A percentile compares a stretch with the other conserved stretches of the same genome.
These are phyloP conservation scores for Cryptococcus jaspeensis DNA, from an alignment of 1,284 basidiomycete genomes.

Conservation along the genomic window DNA sequence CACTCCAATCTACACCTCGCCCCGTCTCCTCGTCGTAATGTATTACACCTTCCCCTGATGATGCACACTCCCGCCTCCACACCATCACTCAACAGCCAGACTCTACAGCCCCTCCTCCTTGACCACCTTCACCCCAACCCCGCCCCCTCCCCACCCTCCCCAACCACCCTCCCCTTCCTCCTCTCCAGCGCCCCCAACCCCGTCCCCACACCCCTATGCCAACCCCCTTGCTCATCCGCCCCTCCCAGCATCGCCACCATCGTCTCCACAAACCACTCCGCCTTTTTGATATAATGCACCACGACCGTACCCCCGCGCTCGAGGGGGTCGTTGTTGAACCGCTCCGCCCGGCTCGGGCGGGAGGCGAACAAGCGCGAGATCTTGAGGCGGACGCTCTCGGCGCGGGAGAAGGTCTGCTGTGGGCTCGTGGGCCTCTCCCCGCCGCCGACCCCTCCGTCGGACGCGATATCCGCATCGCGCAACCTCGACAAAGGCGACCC, in stretches of 20 bases:
- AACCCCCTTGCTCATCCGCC: constrained; percentile 55
- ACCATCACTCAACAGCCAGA: no score
- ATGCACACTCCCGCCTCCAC: no score
- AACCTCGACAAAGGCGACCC: constrained; percentile 56
- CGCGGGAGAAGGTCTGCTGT: constrained; percentile 3
- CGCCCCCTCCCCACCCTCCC: constrained; percentile 5
- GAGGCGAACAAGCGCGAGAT: constrained; percentile 52
- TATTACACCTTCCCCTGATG: no score
- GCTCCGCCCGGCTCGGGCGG: constrained; percentile 52
- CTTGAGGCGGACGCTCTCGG: constrained; percentile 48
- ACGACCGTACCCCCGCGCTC: constrained; percentile 84
- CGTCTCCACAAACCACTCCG: constrained; percentile 94
- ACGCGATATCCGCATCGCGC: constrained; percentile 8
- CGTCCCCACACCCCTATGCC: constrained; percentile 22
- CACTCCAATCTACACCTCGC: neutral
- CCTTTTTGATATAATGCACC: constrained; percentile 95
- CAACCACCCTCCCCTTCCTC: constrained; percentile 18
- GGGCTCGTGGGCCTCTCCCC: neutral
- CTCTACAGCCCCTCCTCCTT: constrained; percentile 17
- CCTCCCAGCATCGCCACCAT: constrained; percentile 80
- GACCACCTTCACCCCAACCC: constrained; percentile 9
- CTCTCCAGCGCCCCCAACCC: constrained; percentile 22
- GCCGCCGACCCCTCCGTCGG: neutral
- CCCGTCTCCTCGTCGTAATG: neutral
- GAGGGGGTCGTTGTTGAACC: constrained; percentile 59